Conservation (phyloP, 306 rosid species). For the Coriaria nepalensis region DNA sequence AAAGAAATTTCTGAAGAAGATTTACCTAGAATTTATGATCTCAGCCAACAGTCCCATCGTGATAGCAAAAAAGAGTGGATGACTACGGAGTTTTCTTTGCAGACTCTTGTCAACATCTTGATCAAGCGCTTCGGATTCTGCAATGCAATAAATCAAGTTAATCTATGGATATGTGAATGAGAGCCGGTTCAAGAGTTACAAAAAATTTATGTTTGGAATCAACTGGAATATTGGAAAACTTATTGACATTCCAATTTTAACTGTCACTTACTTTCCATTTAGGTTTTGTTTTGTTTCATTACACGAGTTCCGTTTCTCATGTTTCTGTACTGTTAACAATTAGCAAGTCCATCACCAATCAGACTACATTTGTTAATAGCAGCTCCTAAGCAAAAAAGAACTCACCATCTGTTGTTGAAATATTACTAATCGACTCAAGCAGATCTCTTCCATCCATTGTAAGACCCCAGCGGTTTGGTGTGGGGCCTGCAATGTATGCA, state of each 20-base stretch:
- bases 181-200: no score
- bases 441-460: conserved; percentile 69
- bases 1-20: conserved; percentile 17
- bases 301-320: no score
- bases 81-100: conserved; percentile 45
- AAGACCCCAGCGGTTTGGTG: conserved; percentile 98
- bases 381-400: conserved; percentile 9
- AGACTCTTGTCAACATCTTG: conserved; percentile 21
- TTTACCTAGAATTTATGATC: conserved; percentile 90
- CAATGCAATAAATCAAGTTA: background rate
- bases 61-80: conserved; percentile 92
- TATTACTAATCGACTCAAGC: conserved; percentile 35
- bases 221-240: no score
- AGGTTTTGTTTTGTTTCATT: no score
- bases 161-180: no score
- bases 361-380: background rate
- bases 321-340: no score
- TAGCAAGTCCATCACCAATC: no score
- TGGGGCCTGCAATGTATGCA: conserved; percentile 97
- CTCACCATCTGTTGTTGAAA: conserved; percentile 40
- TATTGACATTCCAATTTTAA: no score
- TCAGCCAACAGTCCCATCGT: conserved; percentile 94
- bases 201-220: no score
- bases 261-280: no score
- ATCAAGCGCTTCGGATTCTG: conserved; percentile 22